phyloP scores from a whole-genome alignment of 331 rosid genomes.

The Erythrophleum ivorense region DNA sequence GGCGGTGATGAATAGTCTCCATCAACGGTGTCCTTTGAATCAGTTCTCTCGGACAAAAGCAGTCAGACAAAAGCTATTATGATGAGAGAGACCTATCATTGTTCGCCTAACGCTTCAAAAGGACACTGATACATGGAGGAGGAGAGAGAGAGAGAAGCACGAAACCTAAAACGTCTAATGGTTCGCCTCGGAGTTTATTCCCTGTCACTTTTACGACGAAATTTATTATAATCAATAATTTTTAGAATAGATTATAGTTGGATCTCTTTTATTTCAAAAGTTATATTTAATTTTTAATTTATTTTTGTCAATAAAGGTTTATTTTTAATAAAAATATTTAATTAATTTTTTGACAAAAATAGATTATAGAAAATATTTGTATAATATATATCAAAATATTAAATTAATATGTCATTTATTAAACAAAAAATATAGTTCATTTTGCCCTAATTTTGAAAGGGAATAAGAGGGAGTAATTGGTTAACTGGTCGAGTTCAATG shows the following conservation, averaged over 20 bases:
- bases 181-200: conserved; percentile 23
- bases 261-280: too few species aligned
- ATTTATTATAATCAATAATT: not conserved
- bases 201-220: conserved; percentile 35
- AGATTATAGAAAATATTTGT: too few species aligned
- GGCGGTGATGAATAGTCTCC: conserved; percentile 82
- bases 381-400: too few species aligned
- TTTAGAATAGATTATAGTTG: not conserved
- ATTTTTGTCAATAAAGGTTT: too few species aligned
- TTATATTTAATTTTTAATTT: too few species aligned
- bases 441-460: not conserved
- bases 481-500: conserved; percentile 39
- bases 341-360: too few species aligned
- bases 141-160: conserved; percentile 22
- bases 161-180: conserved; percentile 38
- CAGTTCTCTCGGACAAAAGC: conserved; percentile 87
- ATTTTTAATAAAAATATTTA: too few species aligned
- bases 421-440: too few species aligned
- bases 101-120: conserved; percentile 50
- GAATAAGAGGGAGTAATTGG: conserved; percentile 34
- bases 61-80: conserved; percentile 91
- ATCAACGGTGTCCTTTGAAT: conserved; percentile 91
- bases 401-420: too few species aligned
- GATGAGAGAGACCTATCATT: conserved; percentile 85
- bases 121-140: conserved; percentile 44